Base-by-base conservation (phyloP, 257 asterid genomes). In the Ballota nigra region DNA sequence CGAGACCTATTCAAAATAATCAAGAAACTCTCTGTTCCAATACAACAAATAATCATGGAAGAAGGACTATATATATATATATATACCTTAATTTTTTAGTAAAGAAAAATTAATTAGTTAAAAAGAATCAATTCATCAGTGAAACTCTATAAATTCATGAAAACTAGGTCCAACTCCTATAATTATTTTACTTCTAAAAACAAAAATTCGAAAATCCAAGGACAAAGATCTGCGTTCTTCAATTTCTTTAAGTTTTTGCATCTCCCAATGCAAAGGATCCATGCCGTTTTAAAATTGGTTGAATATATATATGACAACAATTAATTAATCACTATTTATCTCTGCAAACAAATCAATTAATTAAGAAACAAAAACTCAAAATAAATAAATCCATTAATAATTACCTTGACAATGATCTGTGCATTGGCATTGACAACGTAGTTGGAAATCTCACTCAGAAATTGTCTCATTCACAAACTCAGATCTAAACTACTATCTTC, bases 391-490 rank as follows among this genome's bases (percentile, higher is more conserved):
- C 79, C 66, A 19, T 2, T 8, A 9, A 43, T 69, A 13, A 63
- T 81, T 78, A 86, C 89, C 92, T 83, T 72, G 83, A 57, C 60
- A 61, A 72, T 38, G 65, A 82, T 83, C 59, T 66, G 75, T 68
- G 76, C 78, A 69, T 74, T 71, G 80, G 83, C 84, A 81, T 20
- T 66, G 80, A 83, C 79, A 79, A 80, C 60, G 79, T 88, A 82
- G 86, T 80, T 81, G 86, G 77, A 71, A 79, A 92, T 89, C 96
- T 89, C 94, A 92, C 94, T 89, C 81, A 81, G 80, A 67, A 74
- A 45, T 82, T 87, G 88, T 87, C 84, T 75, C 75, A 81, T 83
- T 92, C 96, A 92, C 82, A 92, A 80, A 77, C 93, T 86, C 90
- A 92, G 88, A 87, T 87, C 96, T 75, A 88, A 84, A 70, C 75